Base-by-base conservation (phyloP, 2,329 filamentous ascomycete genomes). In the Aspergillus quadricinctus region DNA sequence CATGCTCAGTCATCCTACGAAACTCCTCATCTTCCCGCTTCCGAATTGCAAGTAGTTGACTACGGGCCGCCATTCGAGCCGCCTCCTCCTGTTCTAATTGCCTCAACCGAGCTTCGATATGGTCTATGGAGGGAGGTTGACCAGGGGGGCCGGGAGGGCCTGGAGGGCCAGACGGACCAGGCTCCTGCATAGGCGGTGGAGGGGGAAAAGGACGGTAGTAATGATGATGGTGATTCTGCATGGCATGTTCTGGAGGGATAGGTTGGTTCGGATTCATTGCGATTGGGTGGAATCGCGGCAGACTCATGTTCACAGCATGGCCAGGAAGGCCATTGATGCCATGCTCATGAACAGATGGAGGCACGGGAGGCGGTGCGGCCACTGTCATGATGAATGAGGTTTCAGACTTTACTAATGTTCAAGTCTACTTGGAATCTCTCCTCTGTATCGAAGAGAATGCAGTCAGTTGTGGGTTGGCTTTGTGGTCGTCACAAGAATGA, bases 1-100 rank as follows among this genome's bases (percentile, higher is more conserved):
- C 72, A 61, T 64, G 66, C 56, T 74, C 72, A 2, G 73, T 74
- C 64, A 75, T 65, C 61, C 69, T 66, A 55, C 72, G 70, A 48
- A 75, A 75, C 41, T 74, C 73, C 41, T 75, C 73, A 52, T 75
- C 72, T 54, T 75, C 73, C 14, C 71, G 71, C 58, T 74, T 75
- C 43, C 73, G 69, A 27, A 74, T 62, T 11, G 69, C 67, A 51
- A 75, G 65, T 31, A 74, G 57, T 50, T 72, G 70, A 49, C 66
- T 72, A 50, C 73, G 70, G 50, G 71, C 64, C 14, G 71, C 72
- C 64, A 72, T 72, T 27, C 73, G 71, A 35, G 64, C 64, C 53
- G 71, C 72, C 55, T 75, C 73, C 62, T 75, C 73, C 53, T 74
- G 69, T 56, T 75, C 73, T 60, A 75, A 61, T 57, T 75, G 72